Evolutionary conservation across 345 rosid species (phyloP), one percentile per base, ranked within the genome.

Genomic region (Cardiospermum halicacabum): DNA sequence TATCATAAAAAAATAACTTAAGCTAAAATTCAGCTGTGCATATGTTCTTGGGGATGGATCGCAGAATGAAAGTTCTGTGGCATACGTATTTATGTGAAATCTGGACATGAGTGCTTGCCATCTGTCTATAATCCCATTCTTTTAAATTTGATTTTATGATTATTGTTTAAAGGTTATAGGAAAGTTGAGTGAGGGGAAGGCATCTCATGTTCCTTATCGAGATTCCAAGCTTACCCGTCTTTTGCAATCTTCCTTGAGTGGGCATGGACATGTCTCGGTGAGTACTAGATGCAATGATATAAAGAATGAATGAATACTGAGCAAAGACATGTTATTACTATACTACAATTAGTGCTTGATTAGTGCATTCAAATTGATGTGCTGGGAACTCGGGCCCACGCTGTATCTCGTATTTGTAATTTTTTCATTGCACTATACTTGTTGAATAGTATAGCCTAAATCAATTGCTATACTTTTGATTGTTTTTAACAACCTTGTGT

Each of bases 191-290:
- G 99, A 95, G 76, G 99, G 99, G 62, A 95, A 84, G 84, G 96
- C 97, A 66, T 91, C 94, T 74, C 99, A 95, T 78, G 96, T 95
- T 80, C 99, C 99, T 27, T 95, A 86, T 78, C 86, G 99, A 48
- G 99, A 95, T 74, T 95, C 99, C 48, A 95, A 95, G 80, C 96
- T 95, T 54, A 95, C 99, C 25, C 96, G 99, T 42, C 99, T 95
- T 80, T 75, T 95, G 82, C 99, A 95, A 72, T 89, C 99, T 70
- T 95, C 99, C 12, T 62, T 95, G 69, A 82, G 98, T 65, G 99
- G 99, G 62, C 98, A 86, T 62, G 99, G 99, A 18, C 98, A 95
- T 82, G 98, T 95, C 42, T 95, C 98, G 73, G 99, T 95, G 77
- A 88, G 96, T 80, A 63, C 70, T 21, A 69, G 18, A 55, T 60